Conservation (phyloP, 345 rosid species). For the Populus alba region DNA sequence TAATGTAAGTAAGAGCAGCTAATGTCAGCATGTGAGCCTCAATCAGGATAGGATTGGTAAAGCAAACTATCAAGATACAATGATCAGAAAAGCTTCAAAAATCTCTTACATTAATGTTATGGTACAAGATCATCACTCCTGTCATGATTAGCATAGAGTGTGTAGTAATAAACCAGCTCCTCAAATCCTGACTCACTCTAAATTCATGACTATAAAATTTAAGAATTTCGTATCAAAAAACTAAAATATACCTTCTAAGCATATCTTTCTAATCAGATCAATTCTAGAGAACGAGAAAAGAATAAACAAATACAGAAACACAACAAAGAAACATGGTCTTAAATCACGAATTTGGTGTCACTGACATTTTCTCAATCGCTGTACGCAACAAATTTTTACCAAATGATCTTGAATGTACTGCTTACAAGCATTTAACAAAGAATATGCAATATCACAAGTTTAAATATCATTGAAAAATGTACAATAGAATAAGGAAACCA, state of each 20-base stretch:
- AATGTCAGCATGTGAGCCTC: background rate
- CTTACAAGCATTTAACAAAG: background rate
- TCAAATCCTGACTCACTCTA: background rate
- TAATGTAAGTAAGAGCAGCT: background rate
- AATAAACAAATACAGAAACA: background rate
- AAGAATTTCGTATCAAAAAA: background rate
- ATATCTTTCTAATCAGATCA: background rate
- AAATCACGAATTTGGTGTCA: background rate
- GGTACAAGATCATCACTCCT: background rate
- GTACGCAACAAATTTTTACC: background rate
- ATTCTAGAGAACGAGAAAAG: background rate
- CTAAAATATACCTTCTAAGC: background rate
- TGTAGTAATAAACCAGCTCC: background rate
- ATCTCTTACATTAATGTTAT: background rate
- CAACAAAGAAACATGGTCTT: background rate
- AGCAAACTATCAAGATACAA: background rate
- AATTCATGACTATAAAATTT: background rate
- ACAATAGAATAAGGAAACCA: background rate
- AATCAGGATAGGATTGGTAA: background rate
- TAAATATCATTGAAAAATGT: background rate
- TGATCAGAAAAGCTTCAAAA: background rate
- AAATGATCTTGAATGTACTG: background rate
- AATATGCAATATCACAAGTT: background rate
- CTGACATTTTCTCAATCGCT: background rate
- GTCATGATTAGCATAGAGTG: background rate